Evolutionary conservation across 306 rosid genomes (phyloP), one percentile per base, ranked within the genome.

Genomic region (Citrullus colocynthis): DNA sequence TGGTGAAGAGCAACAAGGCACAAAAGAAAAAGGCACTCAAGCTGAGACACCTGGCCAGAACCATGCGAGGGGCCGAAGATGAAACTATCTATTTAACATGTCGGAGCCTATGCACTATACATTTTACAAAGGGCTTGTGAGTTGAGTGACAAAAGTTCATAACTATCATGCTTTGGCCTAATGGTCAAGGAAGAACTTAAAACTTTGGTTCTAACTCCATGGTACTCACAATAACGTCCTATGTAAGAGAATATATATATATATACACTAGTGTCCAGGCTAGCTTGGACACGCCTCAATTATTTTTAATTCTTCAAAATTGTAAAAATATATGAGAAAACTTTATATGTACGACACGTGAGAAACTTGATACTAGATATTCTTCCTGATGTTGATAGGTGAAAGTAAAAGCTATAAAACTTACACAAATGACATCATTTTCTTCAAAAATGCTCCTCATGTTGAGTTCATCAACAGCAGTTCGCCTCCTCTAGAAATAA

Each of bases 401-500:
- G 60, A 73, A 72, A 16, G 36, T 49, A 36, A 39, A 56, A 20
- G 58, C n/a, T 24, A 56, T 2, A 6, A 28, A 57, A 81, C 92
- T 88, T 90, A 92, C 98, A 80, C 97, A 95, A 80, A 95, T 82
- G 42, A 92, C 92, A 80, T 95, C 98, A 52, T 82, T 83, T 91
- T 95, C 98, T 83, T 87, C 88, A 44, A 95, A 95, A 84, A 95
- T 88, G 69, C 86, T 73, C 62, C 98, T 91, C 98, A 95, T 92
- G 79, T 95, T 95, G 80, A 95, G 92, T 80, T 95, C 98, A 84
- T 95, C 98, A 56, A 87, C 9, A 32, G 96, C 90, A 72, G 97
- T 92, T 83, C 96, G 84, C 55, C 97, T 96, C 78, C 98, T 95
- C 98, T 95, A 75, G 76, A 78, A 85, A 78, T 36, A 60, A 52